These are phyloP conservation scores for Saturnispora diversa DNA, from an alignment of 805 yeast genomes.

Conservation along the genomic window DNA sequence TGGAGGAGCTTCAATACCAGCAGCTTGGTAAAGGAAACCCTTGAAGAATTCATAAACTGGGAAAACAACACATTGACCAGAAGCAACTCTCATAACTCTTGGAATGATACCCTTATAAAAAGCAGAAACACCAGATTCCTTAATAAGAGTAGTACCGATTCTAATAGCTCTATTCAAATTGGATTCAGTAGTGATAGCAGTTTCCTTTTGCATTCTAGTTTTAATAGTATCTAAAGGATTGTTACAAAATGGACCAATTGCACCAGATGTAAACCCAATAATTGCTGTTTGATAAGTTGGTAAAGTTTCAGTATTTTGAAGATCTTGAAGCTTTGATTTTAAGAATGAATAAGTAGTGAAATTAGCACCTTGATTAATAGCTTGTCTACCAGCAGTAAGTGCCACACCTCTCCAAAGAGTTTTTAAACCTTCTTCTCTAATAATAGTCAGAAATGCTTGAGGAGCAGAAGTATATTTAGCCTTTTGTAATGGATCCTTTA, in stretches of 20 bases:
- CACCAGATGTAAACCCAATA: slow-evolving; percentile 90
- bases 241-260: slow-evolving; percentile 94
- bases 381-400: slow-evolving; percentile 95
- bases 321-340: slow-evolving; percentile 58
- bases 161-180: slow-evolving; percentile 72
- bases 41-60: slow-evolving; percentile 91
- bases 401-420: slow-evolving; percentile 92
- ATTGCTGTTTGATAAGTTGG: slow-evolving; percentile 93
- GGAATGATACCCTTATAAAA: slow-evolving; percentile 97
- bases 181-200: slow-evolving; percentile 52
- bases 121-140: slow-evolving; percentile 83
- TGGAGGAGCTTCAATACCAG: slow-evolving; percentile 17
- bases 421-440: slow-evolving; percentile 83
- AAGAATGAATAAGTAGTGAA: slow-evolving; percentile 89
- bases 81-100: slow-evolving; percentile 98
- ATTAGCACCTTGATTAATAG: slow-evolving; percentile 97
- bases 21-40: slow-evolving; percentile 43
- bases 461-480: slow-evolving; percentile 91
- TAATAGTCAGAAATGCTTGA: slow-evolving; percentile 77
- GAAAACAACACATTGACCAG: slow-evolving; percentile 98
- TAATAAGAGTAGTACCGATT: slow-evolving; percentile 72
- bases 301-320: slow-evolving; percentile 48
- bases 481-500: slow-evolving; percentile 66
- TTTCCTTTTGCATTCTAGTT: slow-evolving; percentile 91
- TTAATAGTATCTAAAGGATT: slow-evolving; percentile 97